Percentiles rank a stretch among this genome's conserved stretches.
Evolutionary conservation across 257 asterid species (phyloP).

Genomic region (Nicotiana undulata): DNA sequence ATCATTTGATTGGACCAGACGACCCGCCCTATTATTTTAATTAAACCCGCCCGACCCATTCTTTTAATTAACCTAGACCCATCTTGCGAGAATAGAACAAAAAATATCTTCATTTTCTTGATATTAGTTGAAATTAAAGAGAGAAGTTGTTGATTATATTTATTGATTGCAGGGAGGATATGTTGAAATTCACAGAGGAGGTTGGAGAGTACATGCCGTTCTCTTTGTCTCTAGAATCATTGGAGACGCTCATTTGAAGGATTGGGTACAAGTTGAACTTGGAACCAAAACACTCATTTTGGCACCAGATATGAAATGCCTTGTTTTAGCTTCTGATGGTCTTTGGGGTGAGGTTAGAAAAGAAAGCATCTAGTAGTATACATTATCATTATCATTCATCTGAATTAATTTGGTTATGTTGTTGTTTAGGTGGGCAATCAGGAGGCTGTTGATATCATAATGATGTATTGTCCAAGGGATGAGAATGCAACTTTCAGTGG

Average conservation of each 20-base stretch:
- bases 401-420: background rate
- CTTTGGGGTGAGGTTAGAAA: slow-evolving; percentile 75
- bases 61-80: no score
- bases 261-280: slow-evolving; percentile 78
- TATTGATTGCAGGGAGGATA: slow-evolving; percentile 59
- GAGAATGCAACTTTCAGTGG: slow-evolving; percentile 12
- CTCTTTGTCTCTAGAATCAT: slow-evolving; percentile 84
- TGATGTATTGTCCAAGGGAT: slow-evolving; percentile 28
- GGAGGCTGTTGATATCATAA: slow-evolving; percentile 60
- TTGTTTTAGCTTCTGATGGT: slow-evolving; percentile 83
- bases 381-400: background rate
- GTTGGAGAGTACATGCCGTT: slow-evolving; percentile 81
- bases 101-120: no score
- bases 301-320: slow-evolving; percentile 69
- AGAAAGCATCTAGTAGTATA: background rate
- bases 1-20: no score
- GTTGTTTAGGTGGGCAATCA: slow-evolving; percentile 52
- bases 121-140: background rate
- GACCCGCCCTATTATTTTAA: no score
- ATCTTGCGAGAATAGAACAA: no score
- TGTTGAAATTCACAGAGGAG: slow-evolving; percentile 70
- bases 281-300: slow-evolving; percentile 49
- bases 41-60: no score
- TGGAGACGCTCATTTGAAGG: slow-evolving; percentile 81
- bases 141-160: background rate